Evolutionary conservation across 495 filamentous ascomycete species (phyloP), one percentile per base, ranked within the genome.

Genomic region (Neurospora pannonica): DNA sequence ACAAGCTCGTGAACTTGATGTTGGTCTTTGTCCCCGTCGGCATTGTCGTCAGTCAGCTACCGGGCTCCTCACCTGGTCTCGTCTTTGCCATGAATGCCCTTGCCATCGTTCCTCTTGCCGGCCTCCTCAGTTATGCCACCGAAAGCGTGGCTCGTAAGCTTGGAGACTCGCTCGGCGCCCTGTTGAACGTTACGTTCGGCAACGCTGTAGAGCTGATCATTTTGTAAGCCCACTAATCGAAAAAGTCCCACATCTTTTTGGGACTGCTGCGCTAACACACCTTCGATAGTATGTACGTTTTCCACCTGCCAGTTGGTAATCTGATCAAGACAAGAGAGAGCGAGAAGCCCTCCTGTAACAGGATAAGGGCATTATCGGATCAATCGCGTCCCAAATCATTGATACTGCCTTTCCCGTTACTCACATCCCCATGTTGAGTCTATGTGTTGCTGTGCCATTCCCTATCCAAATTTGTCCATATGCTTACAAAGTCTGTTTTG

Each of bases 101-200:
- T 74, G 93, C 93, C 71, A 94, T 97, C 81, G 90, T 97, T 73
- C 93, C 93, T 6, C 84, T 97, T 76, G 93, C 93, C 71, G 93
- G 92, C 46, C 81, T 97, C 31, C 85, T 97, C 70, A 90, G 89
- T 78, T 88, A 92, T 82, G 93, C 93, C 31, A 97, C 93, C 60
- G 93, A 96, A 83, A 91, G 88, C 77, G 92, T 95, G 72, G 93
- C 93, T 46, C 87, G 87, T 75, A 89, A 89, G 74, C 86, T 95
- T 79, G 93, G 93, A 71, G 92, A 95, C 77, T 93, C 92, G 19
- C 83, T 95, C 70, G 93, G 93, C 75, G 93, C 93, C 36, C 83
- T 97, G 77, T 87, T 95, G 79, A 97, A 95, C 76, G 92, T 95
- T 28, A 94, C 92, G 36, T 97, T 95, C 83, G 93, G 93, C 76